A percentile compares a stretch with the other conserved stretches of the same genome.
phyloP scores from a whole-genome alignment of 2,329 filamentous ascomycete genomes.

The Trichophyton rubrum region DNA sequence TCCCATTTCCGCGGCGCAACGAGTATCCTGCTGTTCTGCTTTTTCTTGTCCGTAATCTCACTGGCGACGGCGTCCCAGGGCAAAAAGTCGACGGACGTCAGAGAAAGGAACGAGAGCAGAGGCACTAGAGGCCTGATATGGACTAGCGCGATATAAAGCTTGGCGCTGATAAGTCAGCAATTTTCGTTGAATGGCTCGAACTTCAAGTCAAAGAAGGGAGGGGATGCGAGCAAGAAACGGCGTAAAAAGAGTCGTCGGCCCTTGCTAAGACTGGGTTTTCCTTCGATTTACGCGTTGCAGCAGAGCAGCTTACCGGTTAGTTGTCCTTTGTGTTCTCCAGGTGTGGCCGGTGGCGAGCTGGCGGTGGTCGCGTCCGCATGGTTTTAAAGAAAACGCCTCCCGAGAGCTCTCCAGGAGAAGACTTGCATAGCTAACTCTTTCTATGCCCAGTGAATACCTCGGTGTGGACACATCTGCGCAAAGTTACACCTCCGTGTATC shows the following conservation, averaged over 20 bases:
- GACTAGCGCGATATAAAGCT: constrained; percentile 9
- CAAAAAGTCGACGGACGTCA: neutral
- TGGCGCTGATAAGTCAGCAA: constrained; percentile 16
- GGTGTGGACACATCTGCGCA: neutral
- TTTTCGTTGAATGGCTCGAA: constrained; percentile 10
- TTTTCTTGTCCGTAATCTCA: neutral
- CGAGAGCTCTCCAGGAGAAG: neutral
- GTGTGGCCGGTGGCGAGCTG: neutral
- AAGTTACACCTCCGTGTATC: neutral
- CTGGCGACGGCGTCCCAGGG: neutral
- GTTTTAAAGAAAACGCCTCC: neutral
- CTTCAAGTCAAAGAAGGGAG: constrained; percentile 12
- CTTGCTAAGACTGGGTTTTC: neutral
- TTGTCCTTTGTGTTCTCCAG: neutral
- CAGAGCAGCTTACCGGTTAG: neutral
- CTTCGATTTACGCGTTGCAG: neutral
- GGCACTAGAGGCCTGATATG: constrained; percentile 2
- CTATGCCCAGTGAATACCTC: neutral
- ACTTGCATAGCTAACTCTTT: neutral
- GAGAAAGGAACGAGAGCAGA: neutral
- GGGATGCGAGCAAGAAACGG: constrained; percentile 5
- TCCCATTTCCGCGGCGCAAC: constrained; percentile 36
- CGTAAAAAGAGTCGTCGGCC: neutral
- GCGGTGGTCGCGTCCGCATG: neutral
- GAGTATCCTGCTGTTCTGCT: neutral